Conservation (phyloP, 2,329 filamentous ascomycete species). For the Colletotrichum chlorophyti region DNA sequence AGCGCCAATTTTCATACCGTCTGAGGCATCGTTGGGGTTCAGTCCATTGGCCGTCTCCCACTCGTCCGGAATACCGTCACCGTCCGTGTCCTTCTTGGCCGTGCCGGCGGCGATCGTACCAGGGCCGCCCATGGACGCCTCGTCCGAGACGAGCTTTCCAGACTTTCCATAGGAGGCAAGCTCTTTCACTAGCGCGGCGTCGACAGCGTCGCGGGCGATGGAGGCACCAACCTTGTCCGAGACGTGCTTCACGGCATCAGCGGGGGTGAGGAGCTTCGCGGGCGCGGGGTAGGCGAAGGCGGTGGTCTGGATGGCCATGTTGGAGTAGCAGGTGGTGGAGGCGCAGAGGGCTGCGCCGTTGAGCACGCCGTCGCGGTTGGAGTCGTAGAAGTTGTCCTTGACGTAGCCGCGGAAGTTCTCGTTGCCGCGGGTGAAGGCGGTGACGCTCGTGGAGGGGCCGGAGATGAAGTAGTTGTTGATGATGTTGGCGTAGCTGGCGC, state of each 20-base stretch:
- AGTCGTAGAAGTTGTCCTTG: slow-evolving; percentile 58
- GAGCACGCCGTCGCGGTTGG: slow-evolving; percentile 54
- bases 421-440: slow-evolving; percentile 62
- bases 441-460: slow-evolving; percentile 55
- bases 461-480: slow-evolving; percentile 65
- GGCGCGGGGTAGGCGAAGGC: slow-evolving; percentile 52
- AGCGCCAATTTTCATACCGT: slow-evolving; percentile 48
- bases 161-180: slow-evolving; percentile 51
- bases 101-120: slow-evolving; percentile 46
- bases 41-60: slow-evolving; percentile 52
- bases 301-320: slow-evolving; percentile 48
- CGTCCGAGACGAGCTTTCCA: slow-evolving; percentile 53
- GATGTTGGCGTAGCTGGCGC: slow-evolving; percentile 56
- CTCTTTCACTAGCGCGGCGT: slow-evolving; percentile 48
- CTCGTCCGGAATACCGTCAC: slow-evolving; percentile 57
- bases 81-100: slow-evolving; percentile 50
- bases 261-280: slow-evolving; percentile 43
- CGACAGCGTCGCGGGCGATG: slow-evolving; percentile 50
- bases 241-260: slow-evolving; percentile 48
- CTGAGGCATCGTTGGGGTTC: slow-evolving; percentile 44
- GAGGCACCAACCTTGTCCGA: slow-evolving; percentile 49
- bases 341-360: slow-evolving; percentile 53
- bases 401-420: slow-evolving; percentile 60
- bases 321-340: slow-evolving; percentile 51
- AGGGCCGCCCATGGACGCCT: slow-evolving; percentile 49